Percentiles rank a stretch among this genome's conserved stretches.
Evolutionary conservation across 169 alveolate species (phyloP).

Genomic region (Babesia sp.): DNA sequence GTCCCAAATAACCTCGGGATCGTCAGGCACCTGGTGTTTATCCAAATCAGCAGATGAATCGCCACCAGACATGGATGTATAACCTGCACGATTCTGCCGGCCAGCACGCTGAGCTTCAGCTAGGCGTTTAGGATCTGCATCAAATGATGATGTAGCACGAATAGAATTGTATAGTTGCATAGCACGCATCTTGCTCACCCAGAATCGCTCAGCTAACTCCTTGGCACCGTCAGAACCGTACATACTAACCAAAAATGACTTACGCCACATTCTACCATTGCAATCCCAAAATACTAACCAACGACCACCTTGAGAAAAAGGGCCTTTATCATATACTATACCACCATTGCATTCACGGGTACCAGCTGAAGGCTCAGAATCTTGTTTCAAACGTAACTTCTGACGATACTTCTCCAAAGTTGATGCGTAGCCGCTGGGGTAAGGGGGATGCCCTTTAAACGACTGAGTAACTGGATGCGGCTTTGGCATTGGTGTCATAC

Average conservation of each 20-base stretch:
- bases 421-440: not conserved
- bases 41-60: not conserved
- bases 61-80: not conserved
- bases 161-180: constrained; percentile 49
- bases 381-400: not conserved
- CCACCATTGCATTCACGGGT: constrained; percentile 47
- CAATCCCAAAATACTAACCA: constrained; percentile 74
- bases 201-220: constrained; percentile 71
- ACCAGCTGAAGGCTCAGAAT: constrained; percentile 1
- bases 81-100: not conserved
- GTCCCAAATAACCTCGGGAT: constrained; percentile 56
- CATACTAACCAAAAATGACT: constrained; percentile 49
- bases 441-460: not conserved
- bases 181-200: constrained; percentile 65
- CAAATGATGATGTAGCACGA: not conserved
- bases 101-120: not conserved
- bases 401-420: constrained; percentile 6
- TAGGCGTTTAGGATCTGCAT: not conserved
- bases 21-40: not conserved
- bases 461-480: not conserved
- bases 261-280: constrained; percentile 68
- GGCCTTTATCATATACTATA: constrained; percentile 65
- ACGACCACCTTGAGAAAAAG: constrained; percentile 67
- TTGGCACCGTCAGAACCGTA: constrained; percentile 71
- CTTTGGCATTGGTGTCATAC: not conserved